Evolutionary conservation across 768 basidiomycete genomes (phyloP).

Genomic region (Lepiota brunneoincarnata): DNA sequence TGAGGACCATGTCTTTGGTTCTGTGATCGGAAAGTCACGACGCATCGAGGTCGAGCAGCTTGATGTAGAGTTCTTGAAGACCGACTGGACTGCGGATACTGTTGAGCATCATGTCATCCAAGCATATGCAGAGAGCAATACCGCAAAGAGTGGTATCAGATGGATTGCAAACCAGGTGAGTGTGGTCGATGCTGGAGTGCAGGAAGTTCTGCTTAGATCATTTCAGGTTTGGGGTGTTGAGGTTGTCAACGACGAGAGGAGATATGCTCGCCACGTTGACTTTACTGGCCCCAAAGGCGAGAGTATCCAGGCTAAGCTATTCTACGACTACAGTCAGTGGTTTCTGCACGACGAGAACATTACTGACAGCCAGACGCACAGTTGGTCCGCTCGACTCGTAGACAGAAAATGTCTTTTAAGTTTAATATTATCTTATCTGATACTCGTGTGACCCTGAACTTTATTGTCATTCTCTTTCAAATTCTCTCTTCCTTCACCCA

Average conservation of each 20-base stretch:
- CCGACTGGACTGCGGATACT: slow-evolving; percentile 39
- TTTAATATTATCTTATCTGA: slow-evolving; percentile 7
- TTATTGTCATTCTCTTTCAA: neutral
- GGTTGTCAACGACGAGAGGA: slow-evolving; percentile 52
- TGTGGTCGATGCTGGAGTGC: neutral
- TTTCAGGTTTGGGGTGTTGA: slow-evolving; percentile 63
- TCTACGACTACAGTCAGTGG: slow-evolving; percentile 70
- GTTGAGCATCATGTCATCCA: slow-evolving; percentile 42
- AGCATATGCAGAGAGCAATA: slow-evolving; percentile 54
- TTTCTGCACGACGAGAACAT: neutral
- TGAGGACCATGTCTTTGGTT: slow-evolving; percentile 63
- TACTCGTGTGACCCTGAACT: neutral
- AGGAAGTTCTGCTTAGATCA: neutral
- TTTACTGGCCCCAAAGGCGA: slow-evolving; percentile 62
- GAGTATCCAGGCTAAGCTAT: slow-evolving; percentile 51
- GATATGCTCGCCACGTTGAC: slow-evolving; percentile 58
- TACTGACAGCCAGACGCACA: neutral
- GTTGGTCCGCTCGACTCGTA: slow-evolving; percentile 10
- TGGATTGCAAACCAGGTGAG: slow-evolving; percentile 68
- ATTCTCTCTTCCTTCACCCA: neutral
- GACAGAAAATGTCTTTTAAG: neutral
- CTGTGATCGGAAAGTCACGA: slow-evolving; percentile 51
- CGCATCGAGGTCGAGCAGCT: slow-evolving; percentile 47
- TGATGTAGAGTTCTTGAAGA: slow-evolving; percentile 40
- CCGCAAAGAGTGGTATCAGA: slow-evolving; percentile 52